These are phyloP conservation scores for Scenedesmus sp. DNA, from an alignment of 163 green algal genomes.

Conservation along the genomic window DNA sequence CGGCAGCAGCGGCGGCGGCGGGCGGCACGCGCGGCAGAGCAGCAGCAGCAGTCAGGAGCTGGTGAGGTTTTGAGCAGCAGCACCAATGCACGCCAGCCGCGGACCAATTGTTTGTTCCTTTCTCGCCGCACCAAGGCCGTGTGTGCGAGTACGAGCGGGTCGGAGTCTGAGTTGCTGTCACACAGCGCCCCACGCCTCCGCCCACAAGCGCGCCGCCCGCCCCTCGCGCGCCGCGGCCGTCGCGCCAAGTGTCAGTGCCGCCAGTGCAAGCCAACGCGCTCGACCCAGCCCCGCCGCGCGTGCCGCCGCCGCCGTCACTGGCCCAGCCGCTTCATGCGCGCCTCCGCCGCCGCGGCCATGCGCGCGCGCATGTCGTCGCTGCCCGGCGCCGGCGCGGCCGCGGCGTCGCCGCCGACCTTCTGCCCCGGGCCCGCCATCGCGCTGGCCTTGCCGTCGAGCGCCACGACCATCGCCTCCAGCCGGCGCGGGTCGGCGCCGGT, in stretches of 20 bases:
- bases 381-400: background rate
- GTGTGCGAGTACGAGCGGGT: too few relatives aligned
- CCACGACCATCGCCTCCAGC: constrained; percentile 34
- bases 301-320: background rate
- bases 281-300: too few relatives aligned
- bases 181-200: too few relatives aligned
- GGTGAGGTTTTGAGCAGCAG: too few relatives aligned
- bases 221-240: too few relatives aligned
- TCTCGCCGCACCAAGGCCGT: too few relatives aligned
- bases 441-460: background rate
- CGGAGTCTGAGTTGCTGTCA: too few relatives aligned
- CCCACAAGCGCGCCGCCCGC: too few relatives aligned
- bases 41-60: background rate
- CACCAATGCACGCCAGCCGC: too few relatives aligned
- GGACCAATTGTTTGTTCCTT: too few relatives aligned
- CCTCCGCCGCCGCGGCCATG: constrained; percentile 38
- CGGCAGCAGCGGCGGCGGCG: background rate
- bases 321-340: constrained; percentile 2
- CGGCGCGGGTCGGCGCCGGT: constrained; percentile 33
- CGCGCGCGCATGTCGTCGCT: constrained; percentile 33
- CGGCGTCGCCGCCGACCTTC: constrained; percentile 1
- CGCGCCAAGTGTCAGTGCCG: too few relatives aligned
- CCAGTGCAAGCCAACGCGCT: too few relatives aligned
- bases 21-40: background rate
- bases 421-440: background rate